phyloP scores from a whole-genome alignment of 345 rosid species.

The Eucalyptus erythrocorys region DNA sequence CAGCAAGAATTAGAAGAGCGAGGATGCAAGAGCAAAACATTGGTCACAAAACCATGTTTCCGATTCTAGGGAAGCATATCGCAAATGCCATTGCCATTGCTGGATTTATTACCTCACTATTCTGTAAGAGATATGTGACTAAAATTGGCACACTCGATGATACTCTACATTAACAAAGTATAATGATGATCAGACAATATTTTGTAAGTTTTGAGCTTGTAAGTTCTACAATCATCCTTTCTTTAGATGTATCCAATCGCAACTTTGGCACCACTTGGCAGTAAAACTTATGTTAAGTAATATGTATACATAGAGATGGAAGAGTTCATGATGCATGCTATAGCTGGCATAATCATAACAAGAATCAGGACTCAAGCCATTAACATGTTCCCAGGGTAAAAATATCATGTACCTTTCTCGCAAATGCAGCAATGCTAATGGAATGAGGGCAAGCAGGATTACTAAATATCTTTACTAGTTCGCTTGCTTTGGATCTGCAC shows the following conservation, averaged over 20 bases:
- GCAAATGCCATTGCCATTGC: neutral
- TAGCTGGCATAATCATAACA: neutral
- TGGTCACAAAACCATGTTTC: neutral
- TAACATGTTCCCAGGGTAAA: neutral
- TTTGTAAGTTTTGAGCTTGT: neutral
- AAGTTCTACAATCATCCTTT: neutral
- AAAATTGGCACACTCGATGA: neutral
- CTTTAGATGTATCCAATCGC: neutral
- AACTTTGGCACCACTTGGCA: neutral
- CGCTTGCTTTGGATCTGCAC: slow-evolving; percentile 65
- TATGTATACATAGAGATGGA: neutral
- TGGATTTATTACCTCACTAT: neutral
- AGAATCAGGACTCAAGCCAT: neutral
- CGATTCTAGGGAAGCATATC: neutral
- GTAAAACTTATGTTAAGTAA: neutral
- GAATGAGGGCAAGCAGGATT: slow-evolving; percentile 70
- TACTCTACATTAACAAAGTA: neutral
- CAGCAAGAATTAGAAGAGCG: neutral
- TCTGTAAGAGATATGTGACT: neutral
- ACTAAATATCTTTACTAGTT: slow-evolving; percentile 53
- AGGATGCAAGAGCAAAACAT: neutral
- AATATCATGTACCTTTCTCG: slow-evolving; percentile 47
- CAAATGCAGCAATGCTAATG: slow-evolving; percentile 60
- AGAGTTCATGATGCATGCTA: neutral
- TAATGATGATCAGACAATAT: neutral